Evolutionary conservation across 2,329 filamentous ascomycete genomes (phyloP).

Genomic region (Aspergillus piperis): DNA sequence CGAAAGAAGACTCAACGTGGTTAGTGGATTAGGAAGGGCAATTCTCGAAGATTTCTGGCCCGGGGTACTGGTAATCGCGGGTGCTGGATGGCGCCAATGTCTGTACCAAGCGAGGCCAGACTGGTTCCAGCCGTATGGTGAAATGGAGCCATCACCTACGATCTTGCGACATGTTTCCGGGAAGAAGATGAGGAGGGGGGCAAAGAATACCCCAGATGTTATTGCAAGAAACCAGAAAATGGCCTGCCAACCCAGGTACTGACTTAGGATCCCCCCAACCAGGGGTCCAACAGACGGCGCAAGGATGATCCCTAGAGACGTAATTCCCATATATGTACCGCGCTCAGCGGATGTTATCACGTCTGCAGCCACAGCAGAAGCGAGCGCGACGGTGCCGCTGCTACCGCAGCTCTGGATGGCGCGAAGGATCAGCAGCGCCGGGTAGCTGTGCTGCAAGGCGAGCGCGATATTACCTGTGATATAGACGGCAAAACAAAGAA

Average conservation of each 20-base stretch:
- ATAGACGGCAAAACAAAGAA: constrained; percentile 48
- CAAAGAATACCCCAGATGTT: constrained; percentile 33
- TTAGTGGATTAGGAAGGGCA: constrained; percentile 42
- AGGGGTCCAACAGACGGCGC: constrained; percentile 54
- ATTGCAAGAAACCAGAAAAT: constrained; percentile 59
- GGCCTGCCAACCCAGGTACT: constrained; percentile 52
- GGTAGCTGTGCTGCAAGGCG: constrained; percentile 41
- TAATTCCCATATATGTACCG: constrained; percentile 45
- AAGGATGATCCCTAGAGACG: constrained; percentile 36
- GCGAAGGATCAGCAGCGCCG: constrained; percentile 40
- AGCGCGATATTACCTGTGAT: constrained; percentile 46
- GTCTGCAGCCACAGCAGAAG: constrained; percentile 45
- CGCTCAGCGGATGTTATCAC: constrained; percentile 44
- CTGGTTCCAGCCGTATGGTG: constrained; percentile 32
- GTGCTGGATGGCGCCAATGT: constrained; percentile 8
- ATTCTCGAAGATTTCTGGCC: constrained; percentile 21
- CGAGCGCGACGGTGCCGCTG: constrained; percentile 44
- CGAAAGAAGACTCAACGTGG: constrained; percentile 36
- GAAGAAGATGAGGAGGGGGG: constrained; percentile 30
- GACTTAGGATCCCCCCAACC: constrained; percentile 52
- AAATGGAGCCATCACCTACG: constrained; percentile 36
- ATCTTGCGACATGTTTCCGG: constrained; percentile 40
- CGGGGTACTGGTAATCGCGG: constrained; percentile 35
- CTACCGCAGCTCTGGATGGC: constrained; percentile 48
- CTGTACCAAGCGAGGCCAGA: constrained; percentile 21